Evolutionary conservation across 169 alveolate genomes (phyloP).

Genomic region (Babesia ovis): DNA sequence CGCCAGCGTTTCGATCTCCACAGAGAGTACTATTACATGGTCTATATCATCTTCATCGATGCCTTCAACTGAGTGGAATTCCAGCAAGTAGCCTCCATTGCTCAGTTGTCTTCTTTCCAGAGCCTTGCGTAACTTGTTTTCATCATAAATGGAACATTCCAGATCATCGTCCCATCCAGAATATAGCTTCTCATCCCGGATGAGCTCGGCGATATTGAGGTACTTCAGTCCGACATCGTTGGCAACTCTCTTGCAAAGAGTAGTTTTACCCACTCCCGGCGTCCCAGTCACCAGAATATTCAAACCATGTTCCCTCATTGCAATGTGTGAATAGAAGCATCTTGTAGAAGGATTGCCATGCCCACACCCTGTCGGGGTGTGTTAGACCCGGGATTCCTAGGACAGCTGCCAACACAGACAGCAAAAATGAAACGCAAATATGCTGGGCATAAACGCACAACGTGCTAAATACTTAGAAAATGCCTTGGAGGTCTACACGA

Average conservation of each 20-base stretch:
- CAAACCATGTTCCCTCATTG: conserved; percentile 28
- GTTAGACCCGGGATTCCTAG: background rate
- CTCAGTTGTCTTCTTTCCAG: conserved; percentile 29
- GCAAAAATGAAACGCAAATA: background rate
- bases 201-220: conserved; percentile 67
- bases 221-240: conserved; percentile 26
- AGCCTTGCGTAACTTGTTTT: conserved; percentile 53
- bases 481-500: conserved; percentile 67
- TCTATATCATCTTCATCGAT: conserved; percentile 37
- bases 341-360: background rate
- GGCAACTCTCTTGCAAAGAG: conserved; percentile 58
- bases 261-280: conserved; percentile 77
- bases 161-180: conserved; percentile 74
- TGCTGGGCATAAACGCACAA: conserved; percentile 69
- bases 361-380: conserved; percentile 22
- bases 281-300: conserved; percentile 75
- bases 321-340: conserved; percentile 7
- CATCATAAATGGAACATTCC: conserved; percentile 72
- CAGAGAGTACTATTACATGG: conserved; percentile 39
- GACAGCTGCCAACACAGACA: background rate
- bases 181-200: conserved; percentile 63
- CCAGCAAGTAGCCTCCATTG: conserved; percentile 67
- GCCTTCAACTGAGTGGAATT: conserved; percentile 73
- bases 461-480: conserved; percentile 80
- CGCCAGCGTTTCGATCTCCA: conserved; percentile 49